Evolutionary conservation across 1,284 basidiomycete species (phyloP).

Genomic region (Tilletia walkeri): DNA sequence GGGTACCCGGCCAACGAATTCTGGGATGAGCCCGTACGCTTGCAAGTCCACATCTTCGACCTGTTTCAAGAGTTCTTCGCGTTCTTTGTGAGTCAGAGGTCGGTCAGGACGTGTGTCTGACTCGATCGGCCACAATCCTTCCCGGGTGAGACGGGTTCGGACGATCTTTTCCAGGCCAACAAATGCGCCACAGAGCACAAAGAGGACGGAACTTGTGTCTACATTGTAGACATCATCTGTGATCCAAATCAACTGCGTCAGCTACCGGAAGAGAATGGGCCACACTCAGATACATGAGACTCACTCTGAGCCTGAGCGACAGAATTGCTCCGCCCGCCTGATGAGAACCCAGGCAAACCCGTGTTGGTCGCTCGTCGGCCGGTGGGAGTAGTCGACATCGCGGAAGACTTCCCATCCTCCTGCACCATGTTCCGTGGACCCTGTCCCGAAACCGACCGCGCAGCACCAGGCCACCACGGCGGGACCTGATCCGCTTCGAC

Average conservation of each 20-base stretch:
- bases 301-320: neutral
- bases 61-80: slow-evolving; percentile 19
- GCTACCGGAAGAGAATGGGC: neutral
- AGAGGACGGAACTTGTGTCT: slow-evolving; percentile 66
- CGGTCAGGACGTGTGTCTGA: slow-evolving; percentile 63
- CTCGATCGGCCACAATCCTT: slow-evolving; percentile 64
- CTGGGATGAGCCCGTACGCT: slow-evolving; percentile 88
- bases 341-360: neutral
- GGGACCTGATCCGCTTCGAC: neutral
- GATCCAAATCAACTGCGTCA: neutral
- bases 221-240: slow-evolving; percentile 62
- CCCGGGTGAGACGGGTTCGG: slow-evolving; percentile 49
- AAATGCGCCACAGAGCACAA: slow-evolving; percentile 74
- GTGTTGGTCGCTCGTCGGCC: neutral
- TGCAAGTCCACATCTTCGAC: slow-evolving; percentile 65
- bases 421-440: neutral
- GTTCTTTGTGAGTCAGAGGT: neutral
- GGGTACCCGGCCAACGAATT: slow-evolving; percentile 82
- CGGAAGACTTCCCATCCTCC: neutral
- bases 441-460: neutral
- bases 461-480: slow-evolving; percentile 1
- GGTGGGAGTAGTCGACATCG: neutral
- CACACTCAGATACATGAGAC: neutral
- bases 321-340: neutral
- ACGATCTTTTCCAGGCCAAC: slow-evolving; percentile 80